Conservation (phyloP, 2,329 filamentous ascomycete species). For the Pseudogymnoascus sp. region DNA sequence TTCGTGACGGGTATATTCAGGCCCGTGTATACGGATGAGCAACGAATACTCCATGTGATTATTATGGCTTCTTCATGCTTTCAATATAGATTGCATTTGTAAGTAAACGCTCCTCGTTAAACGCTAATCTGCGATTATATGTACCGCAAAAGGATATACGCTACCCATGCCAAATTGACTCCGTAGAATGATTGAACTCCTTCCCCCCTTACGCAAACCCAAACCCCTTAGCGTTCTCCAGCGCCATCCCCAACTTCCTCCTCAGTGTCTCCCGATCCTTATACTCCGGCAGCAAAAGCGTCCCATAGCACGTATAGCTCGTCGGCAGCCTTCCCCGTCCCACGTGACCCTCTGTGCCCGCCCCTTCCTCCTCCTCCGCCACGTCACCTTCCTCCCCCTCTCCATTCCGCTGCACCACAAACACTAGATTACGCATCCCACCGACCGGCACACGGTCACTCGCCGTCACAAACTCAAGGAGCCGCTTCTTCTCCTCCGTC, state of each 20-base stretch:
- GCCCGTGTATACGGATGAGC: not conserved
- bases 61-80: not conserved
- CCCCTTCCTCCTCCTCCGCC: not conserved
- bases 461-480: slow-evolving; percentile 92
- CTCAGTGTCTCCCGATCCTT: slow-evolving; percentile 57
- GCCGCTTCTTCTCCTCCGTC: slow-evolving; percentile 59
- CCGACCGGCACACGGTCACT: slow-evolving; percentile 84
- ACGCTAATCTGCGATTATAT: not conserved
- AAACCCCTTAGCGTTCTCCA: slow-evolving; percentile 85
- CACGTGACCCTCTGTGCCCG: not conserved
- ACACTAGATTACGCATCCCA: slow-evolving; percentile 72
- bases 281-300: slow-evolving; percentile 79
- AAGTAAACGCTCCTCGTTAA: not conserved
- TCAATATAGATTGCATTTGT: not conserved
- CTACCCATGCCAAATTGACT: not conserved
- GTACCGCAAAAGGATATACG: slow-evolving; percentile 1
- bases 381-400: slow-evolving; percentile 43
- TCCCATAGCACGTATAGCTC: slow-evolving; percentile 89
- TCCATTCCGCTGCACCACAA: slow-evolving; percentile 72
- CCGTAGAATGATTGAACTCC: not conserved
- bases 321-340: slow-evolving; percentile 48
- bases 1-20: not conserved
- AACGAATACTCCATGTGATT: not conserved
- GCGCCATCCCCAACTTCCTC: slow-evolving; percentile 70
- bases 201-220: slow-evolving; percentile 55